A percentile compares a stretch with the other conserved stretches of the same genome.
Evolutionary conservation across 2,329 filamentous ascomycete species (phyloP).

Genomic region (Epichloe baconii): DNA sequence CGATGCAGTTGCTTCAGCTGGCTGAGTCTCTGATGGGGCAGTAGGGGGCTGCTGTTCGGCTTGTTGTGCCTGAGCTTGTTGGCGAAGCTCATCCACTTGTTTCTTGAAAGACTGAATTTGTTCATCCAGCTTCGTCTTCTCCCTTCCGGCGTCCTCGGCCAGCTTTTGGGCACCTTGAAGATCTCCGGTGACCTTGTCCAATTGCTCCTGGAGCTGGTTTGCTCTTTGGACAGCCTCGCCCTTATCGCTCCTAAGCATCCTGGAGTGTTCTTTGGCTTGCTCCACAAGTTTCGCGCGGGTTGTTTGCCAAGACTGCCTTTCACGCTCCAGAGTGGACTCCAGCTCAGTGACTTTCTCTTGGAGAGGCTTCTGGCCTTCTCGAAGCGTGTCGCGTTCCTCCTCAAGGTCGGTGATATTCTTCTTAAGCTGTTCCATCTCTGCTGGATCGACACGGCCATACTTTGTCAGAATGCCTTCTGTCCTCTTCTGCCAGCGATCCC

Average conservation of each 20-base stretch:
- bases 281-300: slow-evolving; percentile 41
- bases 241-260: slow-evolving; percentile 40
- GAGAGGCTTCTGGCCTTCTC: slow-evolving; percentile 36
- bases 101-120: slow-evolving; percentile 31
- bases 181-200: slow-evolving; percentile 38
- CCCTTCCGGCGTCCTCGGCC: slow-evolving; percentile 17
- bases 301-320: slow-evolving; percentile 40
- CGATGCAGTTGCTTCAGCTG: slow-evolving; percentile 26
- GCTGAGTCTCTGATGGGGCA: neutral
- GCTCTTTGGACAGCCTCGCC: slow-evolving; percentile 38
- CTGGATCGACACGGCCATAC: slow-evolving; percentile 88
- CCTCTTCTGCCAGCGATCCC: slow-evolving; percentile 90
- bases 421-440: slow-evolving; percentile 82
- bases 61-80: slow-evolving; percentile 17
- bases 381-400: slow-evolving; percentile 47
- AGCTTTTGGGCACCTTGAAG: slow-evolving; percentile 35
- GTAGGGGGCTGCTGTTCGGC: slow-evolving; percentile 15
- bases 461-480: slow-evolving; percentile 93
- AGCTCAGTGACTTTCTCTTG: slow-evolving; percentile 39
- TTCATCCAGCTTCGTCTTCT: slow-evolving; percentile 26
- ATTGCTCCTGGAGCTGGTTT: slow-evolving; percentile 36
- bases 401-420: slow-evolving; percentile 56
- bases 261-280: slow-evolving; percentile 50
- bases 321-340: slow-evolving; percentile 38
- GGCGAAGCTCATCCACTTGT: slow-evolving; percentile 25